Conservation (phyloP, 306 rosid species). For the Vigna reflexopilosa region DNA sequence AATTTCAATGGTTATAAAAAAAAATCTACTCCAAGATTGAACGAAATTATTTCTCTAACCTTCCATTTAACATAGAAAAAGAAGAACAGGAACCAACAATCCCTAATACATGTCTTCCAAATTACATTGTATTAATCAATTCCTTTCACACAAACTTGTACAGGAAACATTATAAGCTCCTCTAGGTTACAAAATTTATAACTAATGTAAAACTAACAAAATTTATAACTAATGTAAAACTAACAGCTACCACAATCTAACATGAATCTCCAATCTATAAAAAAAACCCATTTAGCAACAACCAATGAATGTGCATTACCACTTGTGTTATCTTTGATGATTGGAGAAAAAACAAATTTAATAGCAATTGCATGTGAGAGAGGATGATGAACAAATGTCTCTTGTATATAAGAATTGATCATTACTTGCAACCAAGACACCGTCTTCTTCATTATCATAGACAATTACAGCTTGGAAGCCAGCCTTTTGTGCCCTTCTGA, state of each 20-base stretch:
- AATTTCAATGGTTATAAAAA: background rate
- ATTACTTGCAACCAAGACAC: constrained; percentile 89
- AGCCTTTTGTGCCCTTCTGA: constrained; percentile 83
- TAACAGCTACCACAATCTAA: constrained; percentile 2
- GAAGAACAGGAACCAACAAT: background rate
- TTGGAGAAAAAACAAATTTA: constrained; percentile 10
- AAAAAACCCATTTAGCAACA: constrained; percentile 23
- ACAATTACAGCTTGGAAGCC: constrained; percentile 92
- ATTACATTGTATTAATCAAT: constrained; percentile 24
- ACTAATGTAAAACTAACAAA: constrained; percentile 18
- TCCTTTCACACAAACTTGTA: constrained; percentile 21
- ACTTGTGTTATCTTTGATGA: constrained; percentile 24
- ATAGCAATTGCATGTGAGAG: constrained; percentile 23
- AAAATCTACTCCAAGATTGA: constrained; percentile 4
- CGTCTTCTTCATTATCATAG: constrained; percentile 77
- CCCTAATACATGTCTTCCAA: constrained; percentile 15
- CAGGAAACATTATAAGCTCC: constrained; percentile 27
- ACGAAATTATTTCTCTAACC: background rate
- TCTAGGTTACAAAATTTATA: constrained; percentile 17
- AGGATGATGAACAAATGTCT: constrained; percentile 38
- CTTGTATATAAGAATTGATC: constrained; percentile 39
- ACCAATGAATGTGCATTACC: constrained; percentile 10
- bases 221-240: constrained; percentile 30
- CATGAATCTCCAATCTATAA: constrained; percentile 1
- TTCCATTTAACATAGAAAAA: background rate